phyloP scores from a whole-genome alignment of 805 yeast species.

The Candida dajiaensis region DNA sequence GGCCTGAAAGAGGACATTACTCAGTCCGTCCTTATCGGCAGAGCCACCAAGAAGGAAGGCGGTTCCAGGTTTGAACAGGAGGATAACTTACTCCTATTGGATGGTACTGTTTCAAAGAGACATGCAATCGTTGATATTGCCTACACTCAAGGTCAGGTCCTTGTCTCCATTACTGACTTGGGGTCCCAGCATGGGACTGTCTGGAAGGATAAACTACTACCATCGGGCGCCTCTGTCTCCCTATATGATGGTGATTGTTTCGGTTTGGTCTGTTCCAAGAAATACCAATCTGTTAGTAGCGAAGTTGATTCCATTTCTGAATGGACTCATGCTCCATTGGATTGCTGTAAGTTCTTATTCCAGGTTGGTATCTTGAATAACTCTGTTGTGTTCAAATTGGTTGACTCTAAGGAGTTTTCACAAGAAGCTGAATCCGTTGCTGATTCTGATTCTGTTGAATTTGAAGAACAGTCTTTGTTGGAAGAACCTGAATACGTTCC shows the following conservation, averaged over 20 bases:
- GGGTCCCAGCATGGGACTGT: slow-evolving; percentile 9
- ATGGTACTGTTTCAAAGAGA: slow-evolving; percentile 5
- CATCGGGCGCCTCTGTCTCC: neutral
- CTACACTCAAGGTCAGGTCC: neutral
- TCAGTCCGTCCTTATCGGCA: slow-evolving; percentile 2
- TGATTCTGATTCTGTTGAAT: neutral
- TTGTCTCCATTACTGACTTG: slow-evolving; percentile 2
- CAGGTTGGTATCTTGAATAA: neutral
- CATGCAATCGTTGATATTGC: slow-evolving; percentile 3
- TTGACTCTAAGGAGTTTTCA: neutral
- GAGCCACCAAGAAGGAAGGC: slow-evolving; percentile 1
- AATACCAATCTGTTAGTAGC: neutral
- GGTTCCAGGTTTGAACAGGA: neutral
- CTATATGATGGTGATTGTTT: slow-evolving; percentile 2
- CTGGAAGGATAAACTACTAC: neutral
- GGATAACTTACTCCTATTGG: slow-evolving; percentile 3
- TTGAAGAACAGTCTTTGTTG: neutral
- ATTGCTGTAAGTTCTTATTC: slow-evolving; percentile 4
- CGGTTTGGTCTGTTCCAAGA: slow-evolving; percentile 4
- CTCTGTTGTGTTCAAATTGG: neutral
- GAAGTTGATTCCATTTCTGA: neutral
- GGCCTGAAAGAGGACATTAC: neutral
- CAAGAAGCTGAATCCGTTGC: neutral
- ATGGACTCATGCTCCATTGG: neutral
- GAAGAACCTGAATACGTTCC: neutral